Evolutionary conservation across 1,284 basidiomycete genomes (phyloP), one percentile per base, ranked within the genome.

Genomic region (Cutaneotrichosporon sp.): DNA sequence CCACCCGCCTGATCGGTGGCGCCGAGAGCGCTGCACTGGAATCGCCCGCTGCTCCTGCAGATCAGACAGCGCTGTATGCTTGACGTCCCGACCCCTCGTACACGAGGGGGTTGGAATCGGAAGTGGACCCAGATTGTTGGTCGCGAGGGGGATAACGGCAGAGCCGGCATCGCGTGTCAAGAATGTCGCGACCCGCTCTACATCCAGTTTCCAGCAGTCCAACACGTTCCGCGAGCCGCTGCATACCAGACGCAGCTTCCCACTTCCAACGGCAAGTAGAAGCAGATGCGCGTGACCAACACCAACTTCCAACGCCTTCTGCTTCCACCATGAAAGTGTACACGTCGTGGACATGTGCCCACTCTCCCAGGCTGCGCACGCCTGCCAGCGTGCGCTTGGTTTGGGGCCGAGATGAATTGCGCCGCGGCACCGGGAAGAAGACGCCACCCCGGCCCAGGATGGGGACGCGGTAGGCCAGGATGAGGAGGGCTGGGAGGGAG

Each of bases 141-240:
- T 11, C 25, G 16, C 45, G 45, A 47, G 45, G 25, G 45, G 45
- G 22, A 25, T 47, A 47, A 47, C 45, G 45, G 45, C 45, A 47
- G 14, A 11, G 45, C 38, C 38, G 38, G 16, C 38, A 42, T 42
- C 38, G 38, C 9, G 38, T 42, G 7, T 42, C 38, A 42, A 42
- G 38, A 42, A 42, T 4, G 16, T 5, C 18, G 38, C 18, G 38
- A 42, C 18, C 38, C 38, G 34, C 34, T 36, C 34, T 13, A 1
- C 34, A 36, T 13, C 38, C 16, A 8, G 18, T 42, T 42, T 18
- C 38, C 16, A 18, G 7, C 38, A 42, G 18, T n/a, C n/a, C 14
- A n/a, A 18, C 2, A 18, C 18, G 29, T 29, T 29, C 29, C 29
- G 5, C 5, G 5, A 29, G 9, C 29, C 5, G 8, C 38, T 3